Base-by-base conservation (phyloP, 768 basidiomycete genomes). In the Lentinula sp. region DNA sequence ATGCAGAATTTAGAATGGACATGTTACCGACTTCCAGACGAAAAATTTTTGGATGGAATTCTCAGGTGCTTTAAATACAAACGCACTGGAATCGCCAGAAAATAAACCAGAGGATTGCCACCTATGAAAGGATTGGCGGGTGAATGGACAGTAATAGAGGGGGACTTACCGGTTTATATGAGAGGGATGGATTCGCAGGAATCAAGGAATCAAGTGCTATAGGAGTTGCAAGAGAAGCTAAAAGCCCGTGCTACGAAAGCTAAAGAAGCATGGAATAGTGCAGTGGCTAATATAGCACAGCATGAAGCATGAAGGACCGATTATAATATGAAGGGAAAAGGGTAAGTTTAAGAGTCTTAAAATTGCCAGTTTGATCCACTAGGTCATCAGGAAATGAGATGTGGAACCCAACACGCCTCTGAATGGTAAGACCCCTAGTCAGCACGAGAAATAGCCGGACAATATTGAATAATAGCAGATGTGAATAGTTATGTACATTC, bases 161-260 rank as follows among this genome's bases (percentile, higher is more conserved):
- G 9, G 40, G 39, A 61, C 76, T 67, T 66, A 87, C 89, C 88
- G 60, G 75, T 73, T 88, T 88, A 90, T 35, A 79, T 75, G 56
- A 92, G 65, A 49, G 71, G 67, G n/a, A 90, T 71, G 67, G 80
- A 70, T 63, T 83, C 88, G 68, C 90, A 92, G 68, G 85, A 73
- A 37, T 53, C 52, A 18, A 28, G 28, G 28, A 28, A 53, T 13
- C 7, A 16, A 28, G 28, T 28, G 3, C 9, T 0, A 84, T 78
- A 4, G 86, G 80, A 9, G 72, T 57, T 31, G 70, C 62, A 34
- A 28, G 74, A 71, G 67, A 84, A 79, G 63, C 75, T 68, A 75
- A 89, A 87, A 23, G 78, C 81, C 68, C 78, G 37, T 8, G 13
- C 78, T 42, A 31, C 74, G 67, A 16, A 52, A 58, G 10, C 60